A percentile compares a stretch with the other conserved stretches of the same genome.
Conservation (phyloP, 2,329 filamentous ascomycete species). For the Trichoderma endophyticum region DNA sequence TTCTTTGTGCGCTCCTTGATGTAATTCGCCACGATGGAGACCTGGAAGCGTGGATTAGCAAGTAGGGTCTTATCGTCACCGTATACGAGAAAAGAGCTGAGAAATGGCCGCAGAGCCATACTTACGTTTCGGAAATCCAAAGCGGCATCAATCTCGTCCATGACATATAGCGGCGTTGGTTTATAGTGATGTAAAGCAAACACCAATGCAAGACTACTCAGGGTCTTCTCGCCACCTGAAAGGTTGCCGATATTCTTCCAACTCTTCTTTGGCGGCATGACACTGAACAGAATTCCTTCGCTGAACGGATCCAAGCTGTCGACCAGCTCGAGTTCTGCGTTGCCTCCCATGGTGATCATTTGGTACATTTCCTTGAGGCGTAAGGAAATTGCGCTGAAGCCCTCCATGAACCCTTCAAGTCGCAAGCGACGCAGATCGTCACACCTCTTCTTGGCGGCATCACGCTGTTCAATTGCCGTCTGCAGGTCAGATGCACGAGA, state of each 20-base stretch:
- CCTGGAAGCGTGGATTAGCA: conserved; percentile 46
- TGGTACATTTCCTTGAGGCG: conserved; percentile 99
- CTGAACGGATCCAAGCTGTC: conserved; percentile 95
- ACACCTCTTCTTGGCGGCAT: conserved; percentile 84
- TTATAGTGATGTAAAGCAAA: conserved; percentile 98
- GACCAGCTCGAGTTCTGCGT: conserved; percentile 94
- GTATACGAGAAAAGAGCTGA: conserved; percentile 7
- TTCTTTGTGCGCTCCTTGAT: conserved; percentile 99
- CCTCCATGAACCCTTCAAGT: conserved; percentile 96
- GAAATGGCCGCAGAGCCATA: conserved; percentile 26
- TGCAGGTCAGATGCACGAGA: conserved; percentile 80
- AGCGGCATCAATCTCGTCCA: conserved; percentile 99
- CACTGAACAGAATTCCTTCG: conserved; percentile 93
- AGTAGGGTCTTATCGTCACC: conserved; percentile 23
- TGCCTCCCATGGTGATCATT: conserved; percentile 99
- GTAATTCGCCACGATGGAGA: conserved; percentile 96
- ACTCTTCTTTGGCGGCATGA: conserved; percentile 99
- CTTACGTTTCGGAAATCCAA: conserved; percentile 96
- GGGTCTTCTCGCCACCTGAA: conserved; percentile 93
- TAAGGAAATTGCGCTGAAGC: conserved; percentile 89
- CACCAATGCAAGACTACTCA: conserved; percentile 90
- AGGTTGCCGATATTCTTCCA: conserved; percentile 99
- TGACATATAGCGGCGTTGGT: conserved; percentile 95
- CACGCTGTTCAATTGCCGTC: conserved; percentile 71
- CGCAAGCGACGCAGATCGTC: conserved; percentile 88